A percentile compares a stretch with the other conserved stretches of the same genome.
Conservation (phyloP, 2,329 filamentous ascomycete genomes). For the Ceratocystis papillata region DNA sequence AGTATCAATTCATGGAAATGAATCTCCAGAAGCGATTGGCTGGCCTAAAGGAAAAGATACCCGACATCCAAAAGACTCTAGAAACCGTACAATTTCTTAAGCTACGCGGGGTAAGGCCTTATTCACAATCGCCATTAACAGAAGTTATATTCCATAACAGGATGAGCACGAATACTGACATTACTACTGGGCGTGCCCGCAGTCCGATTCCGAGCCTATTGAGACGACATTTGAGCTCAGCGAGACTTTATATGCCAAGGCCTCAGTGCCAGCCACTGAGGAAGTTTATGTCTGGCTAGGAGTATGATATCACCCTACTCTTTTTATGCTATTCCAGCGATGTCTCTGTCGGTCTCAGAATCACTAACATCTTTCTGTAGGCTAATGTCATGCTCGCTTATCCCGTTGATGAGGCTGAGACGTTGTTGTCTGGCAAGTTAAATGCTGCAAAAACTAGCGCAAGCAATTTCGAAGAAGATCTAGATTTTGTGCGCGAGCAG, state of each 20-base stretch:
- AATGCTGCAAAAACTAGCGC: constrained; percentile 67
- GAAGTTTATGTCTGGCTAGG: constrained; percentile 98
- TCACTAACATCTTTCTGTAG: constrained; percentile 33
- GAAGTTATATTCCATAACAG: neutral
- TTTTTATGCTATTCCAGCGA: neutral
- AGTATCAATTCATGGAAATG: constrained; percentile 99
- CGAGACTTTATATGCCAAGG: constrained; percentile 87
- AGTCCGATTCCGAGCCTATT: constrained; percentile 55
- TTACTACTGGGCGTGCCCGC: neutral
- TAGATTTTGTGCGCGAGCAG: constrained; percentile 91
- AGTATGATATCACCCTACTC: constrained; percentile 37
- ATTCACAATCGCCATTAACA: too few relatives aligned
- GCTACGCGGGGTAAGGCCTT: constrained; percentile 51
- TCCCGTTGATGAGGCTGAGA: constrained; percentile 75
- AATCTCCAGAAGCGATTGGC: constrained; percentile 75
- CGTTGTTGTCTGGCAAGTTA: constrained; percentile 66
- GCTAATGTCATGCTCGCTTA: constrained; percentile 98
- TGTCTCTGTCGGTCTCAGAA: neutral
- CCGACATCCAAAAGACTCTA: constrained; percentile 90
- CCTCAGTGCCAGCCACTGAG: constrained; percentile 66
- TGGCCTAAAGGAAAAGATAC: constrained; percentile 86
- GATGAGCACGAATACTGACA: neutral
- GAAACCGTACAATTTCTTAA: constrained; percentile 83
- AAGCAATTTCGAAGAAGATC: constrained; percentile 85
- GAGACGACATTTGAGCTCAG: constrained; percentile 94